Conservation (phyloP, 129 eudicot genomes). For the Lactuca sativa region DNA sequence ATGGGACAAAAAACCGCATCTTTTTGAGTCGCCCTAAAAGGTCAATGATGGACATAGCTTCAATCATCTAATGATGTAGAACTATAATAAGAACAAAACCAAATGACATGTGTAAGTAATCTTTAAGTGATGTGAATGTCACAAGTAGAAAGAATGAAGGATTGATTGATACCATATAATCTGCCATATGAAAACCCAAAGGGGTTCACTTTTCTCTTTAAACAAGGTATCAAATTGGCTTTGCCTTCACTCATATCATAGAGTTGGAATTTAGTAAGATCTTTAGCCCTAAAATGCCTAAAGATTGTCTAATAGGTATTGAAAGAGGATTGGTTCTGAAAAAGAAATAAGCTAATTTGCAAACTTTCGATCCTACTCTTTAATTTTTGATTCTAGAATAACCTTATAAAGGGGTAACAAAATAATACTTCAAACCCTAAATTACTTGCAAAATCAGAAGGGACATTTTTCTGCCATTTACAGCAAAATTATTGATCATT, state of each 20-base stretch:
- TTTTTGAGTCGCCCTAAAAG: not conserved
- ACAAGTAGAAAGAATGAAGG: conserved; percentile 6
- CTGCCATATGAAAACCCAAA: not conserved
- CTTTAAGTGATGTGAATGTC: not conserved
- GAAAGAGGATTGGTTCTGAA: not conserved
- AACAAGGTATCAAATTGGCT: not conserved
- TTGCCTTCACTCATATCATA: not conserved
- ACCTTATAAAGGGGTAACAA: conserved; percentile 8
- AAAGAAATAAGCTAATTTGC: conserved; percentile 9
- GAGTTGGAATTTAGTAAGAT: not conserved
- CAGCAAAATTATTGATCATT: not conserved
- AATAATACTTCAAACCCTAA: conserved; percentile 26
- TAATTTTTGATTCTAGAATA: conserved; percentile 15
- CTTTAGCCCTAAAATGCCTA: conserved; percentile 2
- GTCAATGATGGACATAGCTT: conserved; percentile 12
- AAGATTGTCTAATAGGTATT: not conserved
- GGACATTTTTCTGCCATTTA: conserved; percentile 12
- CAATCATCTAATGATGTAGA: conserved; percentile 11
- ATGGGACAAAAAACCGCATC: not conserved
- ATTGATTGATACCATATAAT: not conserved
- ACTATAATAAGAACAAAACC: not conserved
- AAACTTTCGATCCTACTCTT: conserved; percentile 25
- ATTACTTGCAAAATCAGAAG: conserved; percentile 3
- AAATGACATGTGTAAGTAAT: not conserved
- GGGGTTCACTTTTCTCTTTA: conserved; percentile 1